Base-by-base conservation (phyloP, 306 rosid genomes). In the Quercus variabilis region DNA sequence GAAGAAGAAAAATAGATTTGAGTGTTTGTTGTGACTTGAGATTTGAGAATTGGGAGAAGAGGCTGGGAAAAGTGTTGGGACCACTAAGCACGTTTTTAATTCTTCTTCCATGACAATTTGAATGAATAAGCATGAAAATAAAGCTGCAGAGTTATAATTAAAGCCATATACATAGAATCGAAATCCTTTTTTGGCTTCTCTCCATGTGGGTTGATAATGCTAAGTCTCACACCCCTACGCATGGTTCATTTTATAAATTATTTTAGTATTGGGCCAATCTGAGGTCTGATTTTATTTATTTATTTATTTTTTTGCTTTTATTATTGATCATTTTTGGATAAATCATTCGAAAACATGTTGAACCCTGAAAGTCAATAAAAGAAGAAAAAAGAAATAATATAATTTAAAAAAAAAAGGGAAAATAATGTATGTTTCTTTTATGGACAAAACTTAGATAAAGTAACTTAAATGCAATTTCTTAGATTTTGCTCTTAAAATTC, bases 121-220 rank as follows among this genome's bases (percentile, higher is more conserved):
- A 19, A 19, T 51, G 73, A 76, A 64, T 75, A 75, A 83, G 75
- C 87, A 79, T 70, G 75, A 81, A 87, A 83, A 54, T 76, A 91
- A 89, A 89, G 88, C 88, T 81, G 89, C 82, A 81, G 86, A 65
- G 88, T 69, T 86, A 70, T 75, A 80, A 57, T 80, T 81, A 85
- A 81, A 87, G 72, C 6, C 25, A 68, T 59, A 71, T 17, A 38
- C 55, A 57, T 7, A 17, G 25, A 65, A 51, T 76, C 30, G 28
- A 74, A 70, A 6, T 10, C 62, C 57, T 73, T 69, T 85, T 78
- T 74, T 6, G 60, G 70, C 73, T 43, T 35, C 55, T 77, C 78
- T 41, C 55, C 85, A 73, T 77, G 85, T 74, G 85, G 57, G 10
- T 35, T 59, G 25, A 56, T 74, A 31, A 54, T 74, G 28, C 68